Evolutionary conservation across 2,329 filamentous ascomycete genomes (phyloP).

Genomic region (Claviceps purpurea): DNA sequence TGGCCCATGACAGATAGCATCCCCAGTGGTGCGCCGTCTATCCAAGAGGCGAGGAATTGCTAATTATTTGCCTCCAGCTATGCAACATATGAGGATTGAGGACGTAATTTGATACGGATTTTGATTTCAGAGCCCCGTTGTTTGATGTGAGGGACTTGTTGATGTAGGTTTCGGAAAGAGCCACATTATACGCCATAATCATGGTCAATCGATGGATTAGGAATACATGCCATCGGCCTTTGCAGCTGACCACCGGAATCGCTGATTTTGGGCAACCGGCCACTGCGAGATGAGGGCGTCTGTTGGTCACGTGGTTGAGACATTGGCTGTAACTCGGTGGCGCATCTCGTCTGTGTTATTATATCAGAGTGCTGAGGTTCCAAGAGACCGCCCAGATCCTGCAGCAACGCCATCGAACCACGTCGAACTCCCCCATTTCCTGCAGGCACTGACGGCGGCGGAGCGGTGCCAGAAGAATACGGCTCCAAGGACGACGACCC

Average conservation of each 20-base stretch:
- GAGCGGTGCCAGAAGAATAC: slow-evolving; percentile 20
- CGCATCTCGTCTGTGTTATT: slow-evolving; percentile 18
- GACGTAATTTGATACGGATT: background rate
- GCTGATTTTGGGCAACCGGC: slow-evolving; percentile 20
- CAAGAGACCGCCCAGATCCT: slow-evolving; percentile 43
- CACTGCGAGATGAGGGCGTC: slow-evolving; percentile 17
- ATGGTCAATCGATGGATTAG: background rate
- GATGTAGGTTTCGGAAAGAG: too few species aligned
- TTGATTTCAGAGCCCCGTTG: background rate
- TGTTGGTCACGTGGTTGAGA: slow-evolving; percentile 26
- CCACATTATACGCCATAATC: background rate
- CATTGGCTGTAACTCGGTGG: slow-evolving; percentile 34
- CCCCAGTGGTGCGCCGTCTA: too few species aligned
- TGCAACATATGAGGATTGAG: too few species aligned
- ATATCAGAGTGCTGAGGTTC: slow-evolving; percentile 24
- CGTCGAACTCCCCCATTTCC: slow-evolving; percentile 31
- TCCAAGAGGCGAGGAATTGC: too few species aligned
- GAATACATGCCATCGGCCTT: slow-evolving; percentile 15
- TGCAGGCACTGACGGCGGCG: slow-evolving; percentile 32
- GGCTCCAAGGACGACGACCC: slow-evolving; percentile 28
- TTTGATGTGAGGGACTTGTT: too few species aligned
- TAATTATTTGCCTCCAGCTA: too few species aligned
- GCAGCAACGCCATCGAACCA: slow-evolving; percentile 44
- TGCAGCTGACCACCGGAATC: slow-evolving; percentile 28
- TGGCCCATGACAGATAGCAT: too few species aligned